A percentile compares a stretch with the other conserved stretches of the same genome.
phyloP scores from a whole-genome alignment of 257 asterid genomes.

The Solanum bukasovii region DNA sequence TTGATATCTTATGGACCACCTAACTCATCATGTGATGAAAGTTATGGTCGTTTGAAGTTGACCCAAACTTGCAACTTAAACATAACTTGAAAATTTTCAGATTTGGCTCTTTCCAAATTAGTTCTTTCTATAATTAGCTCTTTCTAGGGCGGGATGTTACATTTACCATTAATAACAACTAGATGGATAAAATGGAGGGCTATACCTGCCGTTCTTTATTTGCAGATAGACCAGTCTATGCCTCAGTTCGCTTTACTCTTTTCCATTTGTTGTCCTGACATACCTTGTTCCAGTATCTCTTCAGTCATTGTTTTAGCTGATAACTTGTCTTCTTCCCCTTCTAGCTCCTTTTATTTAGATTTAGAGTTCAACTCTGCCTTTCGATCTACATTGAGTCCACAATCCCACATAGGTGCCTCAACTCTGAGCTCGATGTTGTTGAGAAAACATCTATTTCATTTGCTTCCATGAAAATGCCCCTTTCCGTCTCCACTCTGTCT shows the following conservation, averaged over 20 bases:
- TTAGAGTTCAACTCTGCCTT: neutral
- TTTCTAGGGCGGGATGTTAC: too few relatives aligned
- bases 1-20: too few relatives aligned
- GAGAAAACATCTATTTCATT: neutral
- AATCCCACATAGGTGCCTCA: neutral
- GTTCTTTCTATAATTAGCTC: too few relatives aligned
- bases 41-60: too few relatives aligned
- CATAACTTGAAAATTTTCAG: too few relatives aligned
- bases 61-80: too few relatives aligned
- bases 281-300: neutral
- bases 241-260: too few relatives aligned
- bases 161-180: neutral
- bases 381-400: neutral
- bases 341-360: too few relatives aligned
- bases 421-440: neutral
- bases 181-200: neutral
- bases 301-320: neutral
- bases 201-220: neutral
- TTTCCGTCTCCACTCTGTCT: too few relatives aligned
- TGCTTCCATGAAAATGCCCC: neutral
- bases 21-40: too few relatives aligned
- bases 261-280: neutral
- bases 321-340: neutral
- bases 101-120: too few relatives aligned
- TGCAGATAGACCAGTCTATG: neutral